Conservation (phyloP, 805 yeast species). For the Metschnikowia colocasiae region DNA sequence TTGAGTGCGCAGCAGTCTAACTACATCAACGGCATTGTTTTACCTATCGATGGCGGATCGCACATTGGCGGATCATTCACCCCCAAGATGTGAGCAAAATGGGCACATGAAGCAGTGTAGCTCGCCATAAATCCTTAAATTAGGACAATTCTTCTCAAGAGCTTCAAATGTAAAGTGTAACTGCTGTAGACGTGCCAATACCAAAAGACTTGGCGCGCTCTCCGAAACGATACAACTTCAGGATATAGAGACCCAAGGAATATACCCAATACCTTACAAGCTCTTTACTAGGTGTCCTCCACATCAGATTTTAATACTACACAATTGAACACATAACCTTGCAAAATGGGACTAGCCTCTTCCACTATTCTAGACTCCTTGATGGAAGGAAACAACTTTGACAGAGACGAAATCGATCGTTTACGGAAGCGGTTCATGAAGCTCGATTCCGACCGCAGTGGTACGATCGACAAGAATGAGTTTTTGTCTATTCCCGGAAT, state of each 20-base stretch:
- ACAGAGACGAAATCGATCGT: slow-evolving; percentile 86
- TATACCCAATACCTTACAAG: neutral
- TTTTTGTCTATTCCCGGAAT: slow-evolving; percentile 92
- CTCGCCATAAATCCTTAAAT: too few relatives aligned
- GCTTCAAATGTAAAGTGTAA: neutral
- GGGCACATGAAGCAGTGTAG: neutral
- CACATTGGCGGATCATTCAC: slow-evolving; percentile 28
- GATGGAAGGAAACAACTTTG: slow-evolving; percentile 81
- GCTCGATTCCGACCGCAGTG: slow-evolving; percentile 87
- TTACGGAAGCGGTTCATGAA: slow-evolving; percentile 92
- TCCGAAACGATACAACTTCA: neutral
- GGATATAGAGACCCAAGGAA: neutral
- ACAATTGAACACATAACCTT: neutral
- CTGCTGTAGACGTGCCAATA: neutral
- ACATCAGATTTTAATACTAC: neutral
- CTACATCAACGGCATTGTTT: slow-evolving; percentile 62
- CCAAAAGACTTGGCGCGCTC: neutral
- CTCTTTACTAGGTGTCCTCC: neutral
- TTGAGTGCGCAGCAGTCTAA: slow-evolving; percentile 51
- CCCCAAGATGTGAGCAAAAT: slow-evolving; percentile 12
- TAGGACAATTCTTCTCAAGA: too few relatives aligned
- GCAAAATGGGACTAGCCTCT: slow-evolving; percentile 55
- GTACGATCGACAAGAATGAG: slow-evolving; percentile 87
- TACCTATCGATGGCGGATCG: slow-evolving; percentile 72
- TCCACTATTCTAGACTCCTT: slow-evolving; percentile 63